A percentile compares a stretch with the other conserved stretches of the same genome.
These are phyloP conservation scores for Aegilops umbellulata DNA, from an alignment of 176 grass and related monocot species.

Conservation along the genomic window DNA sequence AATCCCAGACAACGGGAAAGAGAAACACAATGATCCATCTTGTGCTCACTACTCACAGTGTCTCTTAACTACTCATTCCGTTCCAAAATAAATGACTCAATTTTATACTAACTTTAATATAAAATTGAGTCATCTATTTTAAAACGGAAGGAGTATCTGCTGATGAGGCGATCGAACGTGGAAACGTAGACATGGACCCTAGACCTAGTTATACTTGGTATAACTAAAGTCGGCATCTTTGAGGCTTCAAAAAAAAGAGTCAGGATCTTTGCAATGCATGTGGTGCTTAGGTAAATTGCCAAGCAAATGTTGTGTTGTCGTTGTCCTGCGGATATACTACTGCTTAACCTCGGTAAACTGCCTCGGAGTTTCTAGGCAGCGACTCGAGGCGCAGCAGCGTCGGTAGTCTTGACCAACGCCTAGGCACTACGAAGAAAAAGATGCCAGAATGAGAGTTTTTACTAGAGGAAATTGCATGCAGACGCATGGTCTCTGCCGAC, in stretches of 20 bases:
- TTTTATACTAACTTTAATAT: no score
- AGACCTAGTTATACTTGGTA: no score
- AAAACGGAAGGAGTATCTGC: no score
- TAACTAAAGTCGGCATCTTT: no score
- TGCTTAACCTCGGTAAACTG: constrained; percentile 11
- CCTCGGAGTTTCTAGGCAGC: constrained; percentile 16
- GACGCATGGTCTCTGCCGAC: not conserved
- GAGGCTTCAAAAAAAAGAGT: no score
- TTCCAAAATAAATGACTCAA: no score
- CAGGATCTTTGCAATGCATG: not conserved
- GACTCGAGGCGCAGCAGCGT: not conserved
- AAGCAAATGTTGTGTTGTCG: constrained; percentile 14
- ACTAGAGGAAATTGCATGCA: not conserved
- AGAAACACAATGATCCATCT: not conserved
- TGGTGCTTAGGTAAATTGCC: constrained; percentile 5
- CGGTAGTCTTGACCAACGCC: not conserved
- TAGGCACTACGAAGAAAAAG: not conserved
- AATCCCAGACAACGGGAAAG: not conserved
- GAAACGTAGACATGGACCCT: not conserved
- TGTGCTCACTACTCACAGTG: not conserved
- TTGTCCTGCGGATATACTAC: not conserved
- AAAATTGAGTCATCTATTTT: no score
- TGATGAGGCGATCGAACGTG: not conserved
- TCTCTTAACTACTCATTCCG: no score
- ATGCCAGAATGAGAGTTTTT: not conserved